phyloP scores from a whole-genome alignment of 2,329 filamentous ascomycete species.

The Xylariaceae sp. region DNA sequence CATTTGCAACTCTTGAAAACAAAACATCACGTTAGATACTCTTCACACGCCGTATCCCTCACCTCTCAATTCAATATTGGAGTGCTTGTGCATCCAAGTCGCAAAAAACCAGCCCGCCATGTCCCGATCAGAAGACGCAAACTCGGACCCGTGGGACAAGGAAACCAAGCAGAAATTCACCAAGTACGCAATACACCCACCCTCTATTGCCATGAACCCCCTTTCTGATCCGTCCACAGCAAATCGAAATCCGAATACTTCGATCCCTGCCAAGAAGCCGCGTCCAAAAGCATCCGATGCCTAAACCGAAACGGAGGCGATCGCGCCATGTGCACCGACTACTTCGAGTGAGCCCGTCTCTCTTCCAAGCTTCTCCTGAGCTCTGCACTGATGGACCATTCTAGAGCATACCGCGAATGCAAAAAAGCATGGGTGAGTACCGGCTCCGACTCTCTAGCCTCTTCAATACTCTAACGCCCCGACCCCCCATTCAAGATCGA shows the following conservation, averaged over 20 bases:
- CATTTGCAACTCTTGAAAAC: too few species aligned
- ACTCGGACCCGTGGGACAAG: conserved; percentile 50
- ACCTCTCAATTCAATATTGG: too few species aligned
- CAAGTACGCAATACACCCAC: conserved; percentile 41
- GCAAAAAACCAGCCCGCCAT: too few species aligned
- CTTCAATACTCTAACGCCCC: not conserved
- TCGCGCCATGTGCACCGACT: conserved; percentile 85
- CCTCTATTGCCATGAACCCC: conserved; percentile 2
- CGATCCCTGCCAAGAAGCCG: conserved; percentile 93
- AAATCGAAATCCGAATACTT: conserved; percentile 87
- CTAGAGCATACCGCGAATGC: conserved; percentile 86
- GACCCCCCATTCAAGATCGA: not conserved
- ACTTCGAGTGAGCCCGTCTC: conserved; percentile 72
- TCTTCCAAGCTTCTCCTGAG: not conserved
- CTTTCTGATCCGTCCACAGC: conserved; percentile 42
- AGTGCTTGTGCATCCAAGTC: too few species aligned
- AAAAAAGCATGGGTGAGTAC: conserved; percentile 89
- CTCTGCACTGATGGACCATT: not conserved
- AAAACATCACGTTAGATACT: too few species aligned
- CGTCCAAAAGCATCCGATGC: conserved; percentile 79
- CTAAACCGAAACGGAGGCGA: conserved; percentile 85
- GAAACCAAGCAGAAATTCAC: conserved; percentile 62
- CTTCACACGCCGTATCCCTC: too few species aligned
- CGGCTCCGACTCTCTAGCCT: not conserved
- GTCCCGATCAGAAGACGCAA: conserved; percentile 21